These are phyloP conservation scores for Epicoccum sorghinum DNA, from an alignment of 2,329 filamentous ascomycete genomes.

Conservation along the genomic window DNA sequence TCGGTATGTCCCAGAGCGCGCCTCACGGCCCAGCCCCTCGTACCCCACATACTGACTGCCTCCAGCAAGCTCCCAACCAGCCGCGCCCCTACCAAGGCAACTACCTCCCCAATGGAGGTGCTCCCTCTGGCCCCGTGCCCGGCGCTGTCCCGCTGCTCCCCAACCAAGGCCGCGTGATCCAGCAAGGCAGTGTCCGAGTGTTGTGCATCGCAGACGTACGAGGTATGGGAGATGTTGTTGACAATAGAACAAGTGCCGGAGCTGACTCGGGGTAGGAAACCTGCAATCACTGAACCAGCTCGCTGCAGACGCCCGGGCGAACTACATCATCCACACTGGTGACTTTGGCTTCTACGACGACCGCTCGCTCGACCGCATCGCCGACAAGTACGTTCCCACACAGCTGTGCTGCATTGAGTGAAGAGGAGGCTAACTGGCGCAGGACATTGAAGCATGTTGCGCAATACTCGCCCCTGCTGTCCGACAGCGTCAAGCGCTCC, in stretches of 20 bases:
- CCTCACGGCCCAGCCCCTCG: conserved; percentile 14
- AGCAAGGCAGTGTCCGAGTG: conserved; percentile 55
- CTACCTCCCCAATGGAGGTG: conserved; percentile 56
- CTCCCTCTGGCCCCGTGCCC: conserved; percentile 50
- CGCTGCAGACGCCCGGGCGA: conserved; percentile 89
- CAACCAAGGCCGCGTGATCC: conserved; percentile 60
- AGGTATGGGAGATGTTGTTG: conserved; percentile 44
- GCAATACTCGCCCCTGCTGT: conserved; percentile 94
- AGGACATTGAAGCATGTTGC: conserved; percentile 98
- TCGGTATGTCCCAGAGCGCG: conserved; percentile 33
- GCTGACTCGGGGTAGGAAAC: conserved; percentile 70
- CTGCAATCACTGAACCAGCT: conserved; percentile 94
- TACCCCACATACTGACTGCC: conserved; percentile 28
- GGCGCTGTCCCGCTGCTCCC: conserved; percentile 56
- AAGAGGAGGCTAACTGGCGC: conserved; percentile 26
- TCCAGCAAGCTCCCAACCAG: conserved; percentile 57
- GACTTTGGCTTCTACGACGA: conserved; percentile 99
- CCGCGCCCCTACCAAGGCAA: conserved; percentile 57
- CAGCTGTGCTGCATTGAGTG: background rate
- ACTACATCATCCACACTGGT: conserved; percentile 98
- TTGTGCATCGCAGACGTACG: conserved; percentile 60
- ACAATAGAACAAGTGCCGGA: accelerated
- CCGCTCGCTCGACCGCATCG: conserved; percentile 92
- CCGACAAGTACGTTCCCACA: conserved; percentile 78
- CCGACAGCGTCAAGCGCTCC: conserved; percentile 72